Evolutionary conservation across 495 filamentous ascomycete species (phyloP), one percentile per base, ranked within the genome.

Genomic region (Xylaria nigripes): DNA sequence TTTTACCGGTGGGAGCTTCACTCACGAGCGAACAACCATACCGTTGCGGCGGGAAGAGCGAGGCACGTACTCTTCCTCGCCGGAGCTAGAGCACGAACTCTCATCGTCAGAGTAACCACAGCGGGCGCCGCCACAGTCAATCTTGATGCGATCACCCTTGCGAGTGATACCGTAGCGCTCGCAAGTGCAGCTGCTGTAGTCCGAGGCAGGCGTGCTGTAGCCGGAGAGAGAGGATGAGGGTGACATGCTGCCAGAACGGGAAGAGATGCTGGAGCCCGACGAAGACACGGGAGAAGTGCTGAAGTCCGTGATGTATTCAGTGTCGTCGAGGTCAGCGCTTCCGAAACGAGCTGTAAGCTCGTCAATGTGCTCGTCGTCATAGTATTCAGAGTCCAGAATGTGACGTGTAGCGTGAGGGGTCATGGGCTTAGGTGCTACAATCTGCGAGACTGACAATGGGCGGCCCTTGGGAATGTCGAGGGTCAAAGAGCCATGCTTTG

Each of bases 131-230:
- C 89, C 89, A 62, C 90, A 96, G 79, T 96, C 90, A 57, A 96
- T 82, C 80, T 90, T 93, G 80, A 96, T 86, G 52, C 89, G 81
- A 66, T 90, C 86, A 56, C 90, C 90, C 73, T 83, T 83, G 72
- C 90, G 87, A 54, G 90, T 96, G 77, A 96, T 94, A 51, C 90
- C 90, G 76, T 93, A 96, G 76, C 90, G 89, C 62, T 96, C 87
- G 72, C 90, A 96, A 55, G 81, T 85, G 79, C 90, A 96, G 66
- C 70, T 70, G 58, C 70, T 68, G 68, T 69, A 75, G 66, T 73
- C 71, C 10, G 74, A 76, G 52, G 72, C 65, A 36, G 76, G 74
- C 46, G 78, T 81, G 69, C 81, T 80, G 67, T 82, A 82, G 66
- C 87, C 87, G 60, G 80, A 86, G 62, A 91, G 75, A 49, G 81